Base-by-base conservation (phyloP, 1,284 basidiomycete species). In the Sporisorium iseilematis-ciliati region DNA sequence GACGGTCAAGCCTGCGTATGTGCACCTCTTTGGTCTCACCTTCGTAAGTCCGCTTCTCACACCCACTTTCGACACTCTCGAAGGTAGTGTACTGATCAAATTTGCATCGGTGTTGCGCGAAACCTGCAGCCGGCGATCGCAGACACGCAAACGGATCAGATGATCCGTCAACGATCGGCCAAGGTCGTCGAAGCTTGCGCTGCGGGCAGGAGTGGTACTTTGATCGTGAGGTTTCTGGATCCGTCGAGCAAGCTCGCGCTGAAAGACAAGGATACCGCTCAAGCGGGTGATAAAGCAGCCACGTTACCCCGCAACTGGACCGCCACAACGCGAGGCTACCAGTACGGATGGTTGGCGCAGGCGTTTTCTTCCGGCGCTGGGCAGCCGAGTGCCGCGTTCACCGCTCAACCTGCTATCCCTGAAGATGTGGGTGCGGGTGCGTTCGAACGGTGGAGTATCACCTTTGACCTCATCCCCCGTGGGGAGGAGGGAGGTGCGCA, bases 291-390 rank as follows among this genome's bases (percentile, higher is more conserved):
- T 1, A 10, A 35, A 0, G 48, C 65, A 18, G 57, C 68, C 35
- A 61, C 68, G 1, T 65, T 57, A 0, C 49, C 65, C 7, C 49
- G 62, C 31, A 58, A 66, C 10, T 75, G 72, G 72, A 67, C 66
- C 0, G 53, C 66, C 1, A 56, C n/a, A n/a, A n/a, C 72, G 2
- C 53, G 55, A 20, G 51, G 33, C 40, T 68, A 69, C 25, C 65
- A 64, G 11, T 74, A 74, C 25, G 57, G 50, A 18, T 75, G 72
- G 72, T 53, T 75, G 3, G 72, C 72, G 4, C 62, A 65, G 4
- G 72, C 72, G 7, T 70, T 75, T 18, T 75, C 72, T 7, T 59
- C 58, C 1, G 71, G 71, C 6, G 65, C 53, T 0, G 72, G 72
- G 4, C 72, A 75, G 45, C 33, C 53, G 2, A 51, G 48, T 6